Evolutionary conservation across 352 stramenopile species (phyloP).

Genomic region (Elongisporangium senticosum): DNA sequence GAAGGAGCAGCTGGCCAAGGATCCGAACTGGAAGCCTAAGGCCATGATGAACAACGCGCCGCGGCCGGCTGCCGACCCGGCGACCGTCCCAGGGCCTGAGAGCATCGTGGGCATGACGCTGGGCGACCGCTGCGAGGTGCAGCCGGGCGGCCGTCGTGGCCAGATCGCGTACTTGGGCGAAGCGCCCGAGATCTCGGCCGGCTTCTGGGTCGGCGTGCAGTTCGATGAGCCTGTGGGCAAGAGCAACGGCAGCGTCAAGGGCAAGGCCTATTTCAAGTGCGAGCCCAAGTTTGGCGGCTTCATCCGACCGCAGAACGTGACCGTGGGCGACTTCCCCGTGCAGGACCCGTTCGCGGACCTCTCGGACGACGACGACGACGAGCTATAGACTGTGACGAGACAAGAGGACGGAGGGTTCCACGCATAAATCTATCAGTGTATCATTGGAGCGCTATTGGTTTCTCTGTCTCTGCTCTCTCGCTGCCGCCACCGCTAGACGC

Average conservation of each 20-base stretch:
- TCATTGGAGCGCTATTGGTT: slow-evolving; percentile 1
- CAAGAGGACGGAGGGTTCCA: not conserved
- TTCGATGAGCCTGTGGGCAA: slow-evolving; percentile 97
- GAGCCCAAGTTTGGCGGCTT: slow-evolving; percentile 91
- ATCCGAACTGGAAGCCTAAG: slow-evolving; percentile 94
- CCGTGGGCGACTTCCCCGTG: slow-evolving; percentile 90
- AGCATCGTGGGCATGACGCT: slow-evolving; percentile 84
- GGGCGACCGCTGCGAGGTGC: slow-evolving; percentile 95
- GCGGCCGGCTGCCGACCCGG: slow-evolving; percentile 26
- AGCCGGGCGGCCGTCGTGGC: slow-evolving; percentile 92
- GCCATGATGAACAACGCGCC: slow-evolving; percentile 47
- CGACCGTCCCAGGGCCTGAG: slow-evolving; percentile 46
- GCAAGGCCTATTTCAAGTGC: slow-evolving; percentile 91
- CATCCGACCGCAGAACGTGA: slow-evolving; percentile 92
- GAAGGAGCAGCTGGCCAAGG: slow-evolving; percentile 91
- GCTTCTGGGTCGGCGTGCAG: slow-evolving; percentile 94
- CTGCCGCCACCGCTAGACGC: slow-evolving; percentile 3
- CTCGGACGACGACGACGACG: slow-evolving; percentile 69
- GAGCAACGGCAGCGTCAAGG: slow-evolving; percentile 90
- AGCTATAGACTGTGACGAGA: slow-evolving; percentile 37
- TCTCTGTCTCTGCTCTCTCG: not conserved
- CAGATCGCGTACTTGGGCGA: slow-evolving; percentile 90
- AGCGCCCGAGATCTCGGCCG: slow-evolving; percentile 85
- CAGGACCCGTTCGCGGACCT: slow-evolving; percentile 75
- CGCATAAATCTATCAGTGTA: not conserved